Evolutionary conservation across 2,329 filamentous ascomycete genomes (phyloP).

Genomic region (Alternaria sp.): DNA sequence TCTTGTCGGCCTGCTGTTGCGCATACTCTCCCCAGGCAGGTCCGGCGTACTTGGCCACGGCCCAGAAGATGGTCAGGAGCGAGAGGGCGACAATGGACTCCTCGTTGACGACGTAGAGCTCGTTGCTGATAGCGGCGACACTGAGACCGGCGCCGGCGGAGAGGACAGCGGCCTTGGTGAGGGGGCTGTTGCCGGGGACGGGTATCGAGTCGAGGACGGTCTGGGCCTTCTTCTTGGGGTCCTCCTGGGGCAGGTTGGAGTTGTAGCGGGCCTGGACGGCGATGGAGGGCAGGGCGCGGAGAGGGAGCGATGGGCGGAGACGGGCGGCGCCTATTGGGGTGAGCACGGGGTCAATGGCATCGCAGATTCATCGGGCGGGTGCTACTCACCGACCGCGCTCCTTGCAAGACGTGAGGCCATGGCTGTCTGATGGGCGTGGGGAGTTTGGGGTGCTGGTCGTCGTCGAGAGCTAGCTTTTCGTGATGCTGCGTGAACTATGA

Average conservation of each 20-base stretch:
- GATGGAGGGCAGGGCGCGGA: slow-evolving; percentile 77
- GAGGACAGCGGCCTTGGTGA: slow-evolving; percentile 97
- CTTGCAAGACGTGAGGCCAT: slow-evolving; percentile 98
- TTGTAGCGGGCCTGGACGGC: slow-evolving; percentile 72
- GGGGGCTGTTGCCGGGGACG: slow-evolving; percentile 86
- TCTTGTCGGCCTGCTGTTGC: slow-evolving; percentile 84
- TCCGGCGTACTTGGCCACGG: slow-evolving; percentile 90
- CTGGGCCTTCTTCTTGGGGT: slow-evolving; percentile 96
- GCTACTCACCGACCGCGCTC: slow-evolving; percentile 86
- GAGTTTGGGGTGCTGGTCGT: slow-evolving; percentile 41
- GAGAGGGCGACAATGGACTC: slow-evolving; percentile 94
- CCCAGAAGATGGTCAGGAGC: slow-evolving; percentile 90
- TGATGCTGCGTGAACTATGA: slow-evolving; percentile 27
- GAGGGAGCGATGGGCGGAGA: slow-evolving; percentile 76
- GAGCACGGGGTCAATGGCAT: slow-evolving; percentile 52
- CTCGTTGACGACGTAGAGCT: slow-evolving; percentile 99
- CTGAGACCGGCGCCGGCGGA: slow-evolving; percentile 90
- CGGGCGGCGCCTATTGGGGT: slow-evolving; percentile 77
- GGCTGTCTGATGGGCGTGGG: slow-evolving; percentile 61
- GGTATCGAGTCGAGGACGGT: slow-evolving; percentile 93
- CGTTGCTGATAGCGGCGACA: slow-evolving; percentile 96
- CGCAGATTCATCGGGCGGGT: slow-evolving; percentile 24
- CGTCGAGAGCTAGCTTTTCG: slow-evolving; percentile 33
- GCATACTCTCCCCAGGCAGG: slow-evolving; percentile 94
- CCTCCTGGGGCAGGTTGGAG: slow-evolving; percentile 80